Evolutionary conservation across 495 filamentous ascomycete species (phyloP), one percentile per base, ranked within the genome.

Genomic region (Cladorrhinum samala): DNA sequence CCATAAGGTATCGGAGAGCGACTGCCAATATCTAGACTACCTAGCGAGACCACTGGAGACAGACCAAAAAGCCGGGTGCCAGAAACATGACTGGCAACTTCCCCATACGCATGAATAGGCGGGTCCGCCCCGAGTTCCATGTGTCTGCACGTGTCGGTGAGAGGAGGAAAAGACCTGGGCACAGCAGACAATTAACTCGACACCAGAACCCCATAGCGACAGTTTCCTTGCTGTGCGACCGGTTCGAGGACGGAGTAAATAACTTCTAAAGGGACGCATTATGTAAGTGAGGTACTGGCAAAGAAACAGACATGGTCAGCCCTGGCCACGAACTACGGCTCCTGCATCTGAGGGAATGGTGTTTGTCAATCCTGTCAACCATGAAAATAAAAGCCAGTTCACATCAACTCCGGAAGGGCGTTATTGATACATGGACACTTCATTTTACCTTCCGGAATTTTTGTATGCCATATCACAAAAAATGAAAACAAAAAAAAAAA

Each of bases 381-480:
- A 11, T 11, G 9, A 41, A 40, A 14, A 7, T n/a, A 9, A 41
- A 23, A 43, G n/a, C 25, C 52, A 43, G 39, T 45, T 40, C 24
- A 53, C 16, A 11, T 33, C 5, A 33, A 25, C 50, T 54, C 41
- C 36, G 16, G 2, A 27, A 44, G 33, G 9, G 25, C 56, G 40
- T 45, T 49, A 50, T 41, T 54, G 51, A 57, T 54, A 57, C 53
- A 54, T 21, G 46, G 39, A 1, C 14, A n/a, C 11, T 20, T 49
- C 48, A 46, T 37, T 52, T 49, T 38, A 19, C 23, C 23, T 53
- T 25, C 2, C 23, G n/a, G 49, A 23, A n/a, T 30, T 39, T 21
- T 43, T 27, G 33, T 6, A 33, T 6, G 27, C 27, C 27, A 33
- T 33, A 33, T 33, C 11, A 6, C 11, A 6, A 33, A 33, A 33